Evolutionary conservation across 306 rosid species (phyloP).

Genomic region (cucumber (Cucumis sativus)): DNA sequence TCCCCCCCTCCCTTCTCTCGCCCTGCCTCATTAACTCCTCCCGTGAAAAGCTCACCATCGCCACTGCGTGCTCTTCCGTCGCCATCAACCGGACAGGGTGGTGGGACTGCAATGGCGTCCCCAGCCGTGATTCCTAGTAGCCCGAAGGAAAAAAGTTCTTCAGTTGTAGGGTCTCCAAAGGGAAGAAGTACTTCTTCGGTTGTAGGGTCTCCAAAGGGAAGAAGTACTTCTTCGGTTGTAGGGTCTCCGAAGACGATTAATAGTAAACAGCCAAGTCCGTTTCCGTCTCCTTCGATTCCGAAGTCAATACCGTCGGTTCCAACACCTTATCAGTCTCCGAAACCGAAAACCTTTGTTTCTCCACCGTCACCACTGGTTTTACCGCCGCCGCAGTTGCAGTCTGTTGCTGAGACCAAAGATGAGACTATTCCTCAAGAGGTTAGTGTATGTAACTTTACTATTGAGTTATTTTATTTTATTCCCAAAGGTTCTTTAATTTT

Average conservation of each 20-base stretch:
- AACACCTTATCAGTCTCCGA: background rate
- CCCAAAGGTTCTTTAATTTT: background rate
- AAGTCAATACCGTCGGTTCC: background rate
- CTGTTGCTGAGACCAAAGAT: background rate
- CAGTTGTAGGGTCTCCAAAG: too few relatives aligned
- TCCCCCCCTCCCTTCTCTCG: background rate
- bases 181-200: too few relatives aligned
- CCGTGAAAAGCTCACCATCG: background rate
- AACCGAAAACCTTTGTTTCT: background rate
- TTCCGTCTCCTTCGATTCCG: background rate
- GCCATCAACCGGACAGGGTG: background rate
- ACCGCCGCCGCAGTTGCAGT: conserved; percentile 4
- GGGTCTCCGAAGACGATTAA: background rate
- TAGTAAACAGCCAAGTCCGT: background rate
- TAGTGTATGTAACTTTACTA: background rate
- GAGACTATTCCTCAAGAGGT: conserved; percentile 18
- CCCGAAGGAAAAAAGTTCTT: background rate
- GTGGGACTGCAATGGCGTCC: background rate
- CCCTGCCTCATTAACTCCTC: background rate
- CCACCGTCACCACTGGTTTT: conserved; percentile 1
- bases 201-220: background rate
- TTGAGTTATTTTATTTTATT: background rate
- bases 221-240: background rate
- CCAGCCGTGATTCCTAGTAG: background rate
- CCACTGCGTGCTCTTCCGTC: background rate